Percentiles rank a stretch among this genome's conserved stretches.
These are phyloP conservation scores for Stylosanthes scabra DNA, from an alignment of 331 rosid species.

Conservation along the genomic window DNA sequence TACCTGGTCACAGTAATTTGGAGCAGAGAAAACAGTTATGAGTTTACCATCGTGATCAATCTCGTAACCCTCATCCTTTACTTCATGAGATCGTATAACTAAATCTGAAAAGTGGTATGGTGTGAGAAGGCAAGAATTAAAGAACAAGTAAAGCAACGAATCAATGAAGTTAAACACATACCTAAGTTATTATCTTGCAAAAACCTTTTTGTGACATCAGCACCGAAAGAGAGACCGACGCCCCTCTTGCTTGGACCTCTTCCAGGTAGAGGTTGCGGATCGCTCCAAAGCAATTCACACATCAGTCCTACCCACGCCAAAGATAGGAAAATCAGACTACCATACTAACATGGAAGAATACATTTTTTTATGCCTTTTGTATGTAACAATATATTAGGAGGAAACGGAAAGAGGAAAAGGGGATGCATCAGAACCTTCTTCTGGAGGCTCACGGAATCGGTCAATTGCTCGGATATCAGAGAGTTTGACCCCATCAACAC, in stretches of 20 bases:
- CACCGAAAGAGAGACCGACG: conserved; percentile 95
- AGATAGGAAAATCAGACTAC: conserved; percentile 21
- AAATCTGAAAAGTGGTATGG: conserved; percentile 62
- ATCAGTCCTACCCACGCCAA: conserved; percentile 71
- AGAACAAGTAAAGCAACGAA: conserved; percentile 18
- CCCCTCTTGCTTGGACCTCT: conserved; percentile 99
- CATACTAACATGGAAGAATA: neutral
- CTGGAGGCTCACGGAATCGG: conserved; percentile 99
- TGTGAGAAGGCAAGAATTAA: conserved; percentile 32
- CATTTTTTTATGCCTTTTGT: conserved; percentile 13
- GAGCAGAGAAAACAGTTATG: conserved; percentile 98
- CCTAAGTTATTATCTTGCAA: conserved; percentile 92
- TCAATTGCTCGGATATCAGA: conserved; percentile 82
- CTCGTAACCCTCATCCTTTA: conserved; percentile 98
- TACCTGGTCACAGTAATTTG: conserved; percentile 99
- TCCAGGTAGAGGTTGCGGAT: conserved; percentile 94
- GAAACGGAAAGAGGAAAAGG: conserved; percentile 16
- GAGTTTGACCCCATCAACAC: conserved; percentile 96
- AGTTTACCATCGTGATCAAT: conserved; percentile 97
- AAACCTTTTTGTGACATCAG: conserved; percentile 87
- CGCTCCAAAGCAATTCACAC: conserved; percentile 99
- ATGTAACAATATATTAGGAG: neutral
- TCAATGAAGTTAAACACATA: conserved; percentile 35
- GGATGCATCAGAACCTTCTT: conserved; percentile 74
- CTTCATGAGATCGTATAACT: conserved; percentile 98